phyloP scores from a whole-genome alignment of 2,329 filamentous ascomycete species.

The Scolecobasidium constrictum region DNA sequence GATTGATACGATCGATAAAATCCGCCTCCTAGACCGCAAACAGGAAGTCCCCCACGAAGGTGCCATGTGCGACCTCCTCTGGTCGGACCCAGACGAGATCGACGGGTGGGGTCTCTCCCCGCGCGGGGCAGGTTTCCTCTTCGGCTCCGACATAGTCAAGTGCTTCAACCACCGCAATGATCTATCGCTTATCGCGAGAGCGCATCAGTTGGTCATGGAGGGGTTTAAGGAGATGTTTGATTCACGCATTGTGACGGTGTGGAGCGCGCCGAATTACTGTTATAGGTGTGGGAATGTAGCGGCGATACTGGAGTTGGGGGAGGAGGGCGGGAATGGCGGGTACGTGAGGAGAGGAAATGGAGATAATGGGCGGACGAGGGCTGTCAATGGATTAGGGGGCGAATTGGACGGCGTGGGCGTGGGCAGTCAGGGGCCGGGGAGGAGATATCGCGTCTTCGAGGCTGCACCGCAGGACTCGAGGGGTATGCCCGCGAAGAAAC shows the following conservation, averaged over 20 bases:
- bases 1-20: constrained; percentile 91
- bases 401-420: constrained; percentile 29
- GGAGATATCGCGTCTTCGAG: constrained; percentile 90
- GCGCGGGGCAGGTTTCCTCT: constrained; percentile 88
- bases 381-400: constrained; percentile 23
- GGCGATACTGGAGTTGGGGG: constrained; percentile 82
- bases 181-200: constrained; percentile 80
- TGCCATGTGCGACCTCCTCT: constrained; percentile 96
- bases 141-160: constrained; percentile 91
- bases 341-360: constrained; percentile 51
- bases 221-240: constrained; percentile 99
- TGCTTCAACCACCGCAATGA: constrained; percentile 93
- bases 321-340: constrained; percentile 54
- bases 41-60: constrained; percentile 98
- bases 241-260: constrained; percentile 92
- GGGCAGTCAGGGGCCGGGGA: constrained; percentile 57
- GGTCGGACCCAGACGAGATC: constrained; percentile 97
- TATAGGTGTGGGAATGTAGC: constrained; percentile 54
- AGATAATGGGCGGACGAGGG: constrained; percentile 41
- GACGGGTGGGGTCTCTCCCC: constrained; percentile 94
- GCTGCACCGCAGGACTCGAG: constrained; percentile 91
- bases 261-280: constrained; percentile 66
- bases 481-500: constrained; percentile 98
- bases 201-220: constrained; percentile 98
- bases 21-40: constrained; percentile 86